Evolutionary conservation across 495 filamentous ascomycete genomes (phyloP).

Genomic region (Aspergillus nidulans): DNA sequence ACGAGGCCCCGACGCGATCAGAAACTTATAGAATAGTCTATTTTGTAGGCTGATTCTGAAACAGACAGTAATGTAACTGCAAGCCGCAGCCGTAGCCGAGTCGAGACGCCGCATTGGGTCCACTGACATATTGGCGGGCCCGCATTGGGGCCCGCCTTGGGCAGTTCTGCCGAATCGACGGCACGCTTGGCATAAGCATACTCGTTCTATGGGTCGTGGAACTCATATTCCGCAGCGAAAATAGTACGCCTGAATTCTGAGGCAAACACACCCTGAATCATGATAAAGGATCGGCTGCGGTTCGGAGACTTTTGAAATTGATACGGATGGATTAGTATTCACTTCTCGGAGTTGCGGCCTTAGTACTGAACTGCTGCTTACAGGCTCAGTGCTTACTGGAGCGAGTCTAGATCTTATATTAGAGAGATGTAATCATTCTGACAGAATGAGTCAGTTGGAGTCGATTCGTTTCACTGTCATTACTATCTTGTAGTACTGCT

Average conservation of each 20-base stretch:
- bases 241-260: not conserved
- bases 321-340: constrained; percentile 4
- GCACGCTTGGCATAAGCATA: not conserved
- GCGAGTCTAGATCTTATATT: too few species aligned
- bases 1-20: not conserved
- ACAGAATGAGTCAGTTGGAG: too few species aligned
- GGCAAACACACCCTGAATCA: not conserved
- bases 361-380: not conserved
- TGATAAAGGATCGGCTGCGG: not conserved
- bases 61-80: not conserved
- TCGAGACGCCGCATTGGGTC: not conserved
- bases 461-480: too few species aligned
- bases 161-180: not conserved
- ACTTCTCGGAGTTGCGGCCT: not conserved
- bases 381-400: not conserved
- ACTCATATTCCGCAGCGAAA: not conserved
- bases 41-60: not conserved
- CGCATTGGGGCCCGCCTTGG: not conserved
- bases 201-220: not conserved
- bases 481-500: too few species aligned
- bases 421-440: too few species aligned
- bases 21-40: too few species aligned
- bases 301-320: constrained; percentile 4
- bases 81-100: not conserved
- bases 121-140: not conserved